Evolutionary conservation across 768 basidiomycete genomes (phyloP), one percentile per base, ranked within the genome.

Genomic region (Kwoniella botswanensis): DNA sequence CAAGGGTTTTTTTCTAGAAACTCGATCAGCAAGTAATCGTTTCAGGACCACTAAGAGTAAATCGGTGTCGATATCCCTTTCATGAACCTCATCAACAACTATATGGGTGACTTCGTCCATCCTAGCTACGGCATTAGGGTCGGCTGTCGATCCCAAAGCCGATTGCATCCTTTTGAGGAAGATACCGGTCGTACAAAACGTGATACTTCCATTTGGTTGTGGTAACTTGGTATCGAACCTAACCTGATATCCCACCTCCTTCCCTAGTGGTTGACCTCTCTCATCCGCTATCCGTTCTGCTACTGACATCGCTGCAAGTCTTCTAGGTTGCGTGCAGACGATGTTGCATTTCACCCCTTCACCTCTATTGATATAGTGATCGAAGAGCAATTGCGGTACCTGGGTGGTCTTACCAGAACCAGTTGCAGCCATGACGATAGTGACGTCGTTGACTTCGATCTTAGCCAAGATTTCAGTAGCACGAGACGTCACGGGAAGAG

Each of bases 81-180:
- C 95, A 82, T 98, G 95, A 3, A 94, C 94, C 85, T 98, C 94
- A 82, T 98, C 95, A 29, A 98, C 93, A 56, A 97, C 84, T 68
- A 98, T 88, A 81, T 97, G 95, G 10, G 93, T 93, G 63, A 96
- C 87, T 63, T 89, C 86, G 75, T 95, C 93, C 69, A 96, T 84
- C 73, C 84, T 80, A 12, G 71, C 73, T 59, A 80, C 74, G 1
- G 77, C 75, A n/a, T 53, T 46, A 6, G 70, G 41, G 46, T 76
- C 70, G 79, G 70, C 82, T 80, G 43, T 85, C 71, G 44, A 80
- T 4, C 79, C 76, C 67, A 94, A 86, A 17, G 90, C 88, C 2
- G 88, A 87, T 83, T 97, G 95, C 83, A 97, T 88, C 68, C 91
- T 87, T 78, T 91, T 92, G 71, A 97, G 86, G 84, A 98, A 92